Conservation (phyloP, 805 yeast species). For the Metschnikowia lachancei region DNA sequence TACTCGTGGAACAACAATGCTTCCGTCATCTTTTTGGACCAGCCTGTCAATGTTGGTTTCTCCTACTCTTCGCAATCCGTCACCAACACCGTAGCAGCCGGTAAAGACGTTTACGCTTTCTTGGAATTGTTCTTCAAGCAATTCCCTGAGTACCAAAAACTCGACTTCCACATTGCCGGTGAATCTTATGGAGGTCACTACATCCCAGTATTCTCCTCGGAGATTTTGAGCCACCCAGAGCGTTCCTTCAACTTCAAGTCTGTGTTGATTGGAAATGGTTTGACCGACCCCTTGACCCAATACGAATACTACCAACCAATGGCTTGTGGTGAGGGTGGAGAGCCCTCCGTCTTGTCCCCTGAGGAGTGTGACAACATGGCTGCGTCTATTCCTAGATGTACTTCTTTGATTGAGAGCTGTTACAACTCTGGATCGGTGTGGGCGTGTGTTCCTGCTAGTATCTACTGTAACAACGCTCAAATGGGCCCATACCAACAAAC, state of each 20-base stretch:
- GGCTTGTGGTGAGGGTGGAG: conserved; percentile 93
- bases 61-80: conserved; percentile 71
- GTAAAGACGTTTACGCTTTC: conserved; percentile 81
- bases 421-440: conserved; percentile 71
- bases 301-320: conserved; percentile 59
- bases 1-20: conserved; percentile 92
- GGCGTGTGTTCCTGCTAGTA: conserved; percentile 86
- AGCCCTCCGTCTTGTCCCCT: conserved; percentile 67
- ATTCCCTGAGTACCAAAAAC: conserved; percentile 65
- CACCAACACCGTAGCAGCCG: conserved; percentile 75
- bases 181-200: conserved; percentile 95
- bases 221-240: conserved; percentile 52
- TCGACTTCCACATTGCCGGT: conserved; percentile 80
- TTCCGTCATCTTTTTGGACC: conserved; percentile 85
- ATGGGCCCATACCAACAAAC: conserved; percentile 58
- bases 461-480: conserved; percentile 84
- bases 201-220: conserved; percentile 84
- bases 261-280: conserved; percentile 88
- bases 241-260: conserved; percentile 38
- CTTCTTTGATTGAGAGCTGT: conserved; percentile 71
- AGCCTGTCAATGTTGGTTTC: conserved; percentile 91
- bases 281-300: conserved; percentile 69
- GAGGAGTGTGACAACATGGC: conserved; percentile 67
- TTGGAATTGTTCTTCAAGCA: conserved; percentile 77
- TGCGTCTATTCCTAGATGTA: conserved; percentile 68